These are phyloP conservation scores for Chloranthus sessilifolius DNA, from an alignment of 164 flowering plant species.

Conservation along the genomic window DNA sequence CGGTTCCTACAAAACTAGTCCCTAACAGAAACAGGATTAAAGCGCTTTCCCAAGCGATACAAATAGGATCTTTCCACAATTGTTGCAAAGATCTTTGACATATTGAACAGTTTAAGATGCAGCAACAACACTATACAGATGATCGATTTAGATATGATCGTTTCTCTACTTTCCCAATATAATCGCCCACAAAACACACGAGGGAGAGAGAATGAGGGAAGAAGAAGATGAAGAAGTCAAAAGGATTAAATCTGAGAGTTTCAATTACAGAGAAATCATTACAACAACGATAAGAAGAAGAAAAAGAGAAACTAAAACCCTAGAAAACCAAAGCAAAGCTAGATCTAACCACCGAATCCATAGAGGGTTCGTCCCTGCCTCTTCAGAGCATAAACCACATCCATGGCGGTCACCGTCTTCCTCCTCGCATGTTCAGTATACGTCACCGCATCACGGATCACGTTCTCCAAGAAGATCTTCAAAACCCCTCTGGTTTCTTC, in stretches of 20 bases:
- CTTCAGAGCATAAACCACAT: slow-evolving; percentile 13
- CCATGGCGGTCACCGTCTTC: slow-evolving; percentile 15
- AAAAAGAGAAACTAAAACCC: neutral
- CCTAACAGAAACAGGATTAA: no score
- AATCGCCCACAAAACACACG: neutral
- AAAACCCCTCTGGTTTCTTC: slow-evolving; percentile 19
- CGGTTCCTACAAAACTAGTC: no score
- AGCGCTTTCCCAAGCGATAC: no score
- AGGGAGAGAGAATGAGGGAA: neutral
- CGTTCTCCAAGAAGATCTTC: slow-evolving; percentile 18
- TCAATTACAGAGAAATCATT: no score
- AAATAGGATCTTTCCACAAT: no score
- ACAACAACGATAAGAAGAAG: neutral
- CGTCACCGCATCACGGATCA: slow-evolving; percentile 18
- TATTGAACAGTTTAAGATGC: no score
- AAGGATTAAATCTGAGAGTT: no score
- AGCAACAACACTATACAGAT: no score
- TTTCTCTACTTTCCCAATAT: no score
- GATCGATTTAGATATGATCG: no score
- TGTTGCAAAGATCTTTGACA: no score
- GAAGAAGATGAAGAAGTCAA: neutral
- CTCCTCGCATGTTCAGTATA: slow-evolving; percentile 14
- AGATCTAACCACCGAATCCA: slow-evolving; percentile 16
- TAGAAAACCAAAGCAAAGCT: neutral
- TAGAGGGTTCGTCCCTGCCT: slow-evolving; percentile 15